Percentiles rank a stretch among this genome's conserved stretches.
Evolutionary conservation across 345 rosid species (phyloP).

Genomic region (Eutrema yunnanense): DNA sequence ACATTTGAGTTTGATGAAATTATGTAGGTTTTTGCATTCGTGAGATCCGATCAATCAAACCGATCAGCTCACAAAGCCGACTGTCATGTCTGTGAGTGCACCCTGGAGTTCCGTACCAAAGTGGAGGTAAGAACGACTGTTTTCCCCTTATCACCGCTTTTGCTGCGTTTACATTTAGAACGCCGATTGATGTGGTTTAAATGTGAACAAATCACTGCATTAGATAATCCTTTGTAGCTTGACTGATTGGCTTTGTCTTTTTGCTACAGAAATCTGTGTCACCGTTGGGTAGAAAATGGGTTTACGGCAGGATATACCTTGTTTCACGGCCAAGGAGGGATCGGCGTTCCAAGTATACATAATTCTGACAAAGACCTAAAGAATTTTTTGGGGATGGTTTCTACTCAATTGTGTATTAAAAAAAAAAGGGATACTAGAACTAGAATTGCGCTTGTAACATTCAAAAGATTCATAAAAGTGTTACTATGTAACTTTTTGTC

Average conservation of each 20-base stretch:
- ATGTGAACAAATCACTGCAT: constrained; percentile 1
- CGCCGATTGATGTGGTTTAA: neutral
- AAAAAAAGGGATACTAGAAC: neutral
- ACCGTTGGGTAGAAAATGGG: constrained; percentile 67
- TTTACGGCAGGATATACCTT: constrained; percentile 81
- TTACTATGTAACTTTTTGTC: constrained; percentile 2
- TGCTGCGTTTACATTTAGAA: neutral
- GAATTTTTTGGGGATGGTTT: constrained; percentile 16
- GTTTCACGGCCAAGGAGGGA: constrained; percentile 57
- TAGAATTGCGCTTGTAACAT: constrained; percentile 9
- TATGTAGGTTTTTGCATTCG: constrained; percentile 84
- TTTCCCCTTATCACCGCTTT: neutral
- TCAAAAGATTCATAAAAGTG: constrained; percentile 3
- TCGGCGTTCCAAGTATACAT: constrained; percentile 38
- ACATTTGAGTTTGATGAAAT: constrained; percentile 1
- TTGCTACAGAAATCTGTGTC: constrained; percentile 57
- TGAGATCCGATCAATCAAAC: constrained; percentile 58
- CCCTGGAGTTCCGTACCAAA: constrained; percentile 80
- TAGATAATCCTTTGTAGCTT: neutral
- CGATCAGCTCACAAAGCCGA: constrained; percentile 68
- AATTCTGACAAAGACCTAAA: neutral
- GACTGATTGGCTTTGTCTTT: neutral
- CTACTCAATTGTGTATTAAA: constrained; percentile 10
- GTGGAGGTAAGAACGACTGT: constrained; percentile 45
- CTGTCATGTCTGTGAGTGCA: constrained; percentile 87